Evolutionary conservation across 345 rosid species (phyloP).

Genomic region (Citrus maxima): DNA sequence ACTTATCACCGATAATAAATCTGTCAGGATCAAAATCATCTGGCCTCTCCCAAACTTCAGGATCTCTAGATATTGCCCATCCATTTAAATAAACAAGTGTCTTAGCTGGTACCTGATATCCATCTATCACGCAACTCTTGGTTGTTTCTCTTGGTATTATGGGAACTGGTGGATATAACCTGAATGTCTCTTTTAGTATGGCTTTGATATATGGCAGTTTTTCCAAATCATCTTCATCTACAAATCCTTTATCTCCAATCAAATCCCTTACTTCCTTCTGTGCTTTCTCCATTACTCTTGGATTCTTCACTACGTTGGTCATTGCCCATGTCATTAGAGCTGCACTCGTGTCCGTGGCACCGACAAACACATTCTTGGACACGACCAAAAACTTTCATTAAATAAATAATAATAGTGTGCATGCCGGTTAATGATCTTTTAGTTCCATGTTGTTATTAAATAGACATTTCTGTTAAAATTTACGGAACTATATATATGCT

Average conservation of each 20-base stretch:
- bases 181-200: slow-evolving; percentile 40
- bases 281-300: slow-evolving; percentile 28
- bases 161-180: slow-evolving; percentile 8
- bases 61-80: slow-evolving; percentile 39
- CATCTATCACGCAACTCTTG: neutral
- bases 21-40: neutral
- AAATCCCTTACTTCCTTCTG: slow-evolving; percentile 25
- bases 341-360: slow-evolving; percentile 30
- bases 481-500: too few species aligned
- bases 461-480: too few species aligned
- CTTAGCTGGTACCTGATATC: neutral
- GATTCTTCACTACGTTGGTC: slow-evolving; percentile 34
- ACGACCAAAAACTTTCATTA: too few species aligned
- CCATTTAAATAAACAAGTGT: neutral
- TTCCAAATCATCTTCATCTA: slow-evolving; percentile 30
- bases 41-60: slow-evolving; percentile 1
- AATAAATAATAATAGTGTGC: too few species aligned
- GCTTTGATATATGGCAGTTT: slow-evolving; percentile 34
- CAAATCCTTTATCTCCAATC: slow-evolving; percentile 22
- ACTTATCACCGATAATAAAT: neutral
- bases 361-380: slow-evolving; percentile 30
- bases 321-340: slow-evolving; percentile 31
- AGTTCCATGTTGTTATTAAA: too few species aligned
- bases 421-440: too few species aligned
- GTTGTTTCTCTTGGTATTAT: slow-evolving; percentile 14